Base-by-base conservation (phyloP, 2,329 filamentous ascomycete species). In the Rutstroemia sp. region DNA sequence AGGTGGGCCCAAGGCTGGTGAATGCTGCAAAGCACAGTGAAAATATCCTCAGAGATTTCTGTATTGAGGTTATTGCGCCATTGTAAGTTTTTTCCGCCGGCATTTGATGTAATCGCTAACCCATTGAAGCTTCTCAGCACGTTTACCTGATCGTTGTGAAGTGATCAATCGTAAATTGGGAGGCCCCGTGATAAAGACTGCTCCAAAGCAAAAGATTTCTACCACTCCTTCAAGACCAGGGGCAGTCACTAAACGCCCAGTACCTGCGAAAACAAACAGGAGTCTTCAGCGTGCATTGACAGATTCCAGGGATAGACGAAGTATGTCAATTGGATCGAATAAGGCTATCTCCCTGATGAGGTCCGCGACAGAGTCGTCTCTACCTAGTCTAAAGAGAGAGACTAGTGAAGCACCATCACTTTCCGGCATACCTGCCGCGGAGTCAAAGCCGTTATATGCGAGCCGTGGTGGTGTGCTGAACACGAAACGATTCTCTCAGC, bases 11-110 rank as follows among this genome's bases (percentile, higher is more conserved):
- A 59, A 30, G 58, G 39, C 42, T 57, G 23, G 54, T 45, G 49
- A 58, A 45, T 45, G 60, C 52, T 56, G 56, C 42, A 45, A 67
- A 60, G 50, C 58, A 63, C 55, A 61, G 62, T 37, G 64, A 68
- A 30, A 88, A 92, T 65, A 82, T 86, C 6, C 73, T 92, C 6
- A 82, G 80, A 60, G 85, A 87, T 67, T 94, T 92, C 67, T 92
- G 88, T 66, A 77, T 88, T 16, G 88, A 94, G 67, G 86, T 94
- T 42, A 83, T 94, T 63, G 75, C 90, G 46, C 88, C 89, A 37
- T 92, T 92, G 82, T 86, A 74, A 77, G 82, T 64, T 38, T 44
- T 44, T 8, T 17, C 30, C 51, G 34, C 23, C 38, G 4, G 27
- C 38, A 12, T 37, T 23, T 34, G 10, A 34, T 25, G 17, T 71